Evolutionary conservation across 2,329 filamentous ascomycete species (phyloP), one percentile per base, ranked within the genome.

Genomic region (Pezicula rhizophila): DNA sequence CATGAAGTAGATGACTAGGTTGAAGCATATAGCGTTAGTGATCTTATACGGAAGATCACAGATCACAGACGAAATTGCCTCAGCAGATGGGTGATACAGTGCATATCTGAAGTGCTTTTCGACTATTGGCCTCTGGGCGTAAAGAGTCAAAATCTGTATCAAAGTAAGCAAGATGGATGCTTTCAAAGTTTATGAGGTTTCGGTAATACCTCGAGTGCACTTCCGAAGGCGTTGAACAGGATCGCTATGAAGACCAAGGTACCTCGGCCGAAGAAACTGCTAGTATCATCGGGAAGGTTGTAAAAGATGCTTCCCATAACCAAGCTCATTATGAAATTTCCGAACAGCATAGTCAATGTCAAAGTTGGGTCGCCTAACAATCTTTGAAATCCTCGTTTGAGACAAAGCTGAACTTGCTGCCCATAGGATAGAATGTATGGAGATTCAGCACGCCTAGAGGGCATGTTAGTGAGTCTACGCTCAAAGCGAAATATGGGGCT

Each of bases 81-180:
- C 90, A 14, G 89, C 87, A 8, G 86, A 90, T 0, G 91, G 89
- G 61, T 95, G 91, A 61, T 96, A 95, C 15, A 96, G 76, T 15
- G 90, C 89, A 64, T 95, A 96, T 49, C 86, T 82, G 49, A 77
- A 71, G 59, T 96, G 91, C 65, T 96, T 96, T 64, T 96, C 89
- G 52, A 96, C 89, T 59, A 96, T 95, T 1, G 87, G 86, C 33
- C 91, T 85, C 78, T 96, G 90, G 2, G 87, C 80, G 64, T 93
- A 96, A 4, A 95, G 76, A 0, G 87, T 90, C 33, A 93, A 68
- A 64, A 96, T 93, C 75, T 85, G 50, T 87, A 70, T 15, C 81
- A 73, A 23, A 23, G 23, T 23, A 23, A 23, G 23, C 23, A 4
- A 2, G 18, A 3, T 23, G 23, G 6, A 4, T 23, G 4, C 23